Evolutionary conservation across 441 rosid species (phyloP), one percentile per base, ranked within the genome.

Genomic region (Populus trichocarpa): DNA sequence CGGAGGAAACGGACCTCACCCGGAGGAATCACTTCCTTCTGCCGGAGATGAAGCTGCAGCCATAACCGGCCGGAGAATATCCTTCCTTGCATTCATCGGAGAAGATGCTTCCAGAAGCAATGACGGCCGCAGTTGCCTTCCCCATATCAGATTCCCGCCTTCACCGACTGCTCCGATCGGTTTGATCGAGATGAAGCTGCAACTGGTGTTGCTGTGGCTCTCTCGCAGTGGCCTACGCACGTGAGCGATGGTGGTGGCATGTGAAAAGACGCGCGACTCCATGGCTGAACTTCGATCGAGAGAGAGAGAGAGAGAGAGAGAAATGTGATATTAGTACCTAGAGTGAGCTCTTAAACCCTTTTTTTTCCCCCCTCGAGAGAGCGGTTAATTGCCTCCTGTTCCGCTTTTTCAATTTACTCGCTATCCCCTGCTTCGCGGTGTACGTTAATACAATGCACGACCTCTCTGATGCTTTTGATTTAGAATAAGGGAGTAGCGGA

Each of bases 1-100:
- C 85, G 88, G 85, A 86, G 88, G 89, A 83, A 81, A 90, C 93
- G 88, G 87, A 89, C 89, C 98, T 92, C 96, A 94, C 98, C 97
- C 96, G 83, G 90, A 84, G 88, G 98, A 90, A 88, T 92, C 94
- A 79, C 93, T 87, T 65, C 96, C 94, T 73, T 87, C 97, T 32
- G 95, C 93, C 18, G 92, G 87, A 25, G 92, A 83, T 3, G 91
- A 90, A 36, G 95, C 84, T 25, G 97, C 90, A 57, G 96, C 95
- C 32, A 82, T 77, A 20, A 76, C 75, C 30, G 90, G 93, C 64
- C 81, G 82, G 73, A 87, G 87, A 64, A 74, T 75, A 71, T 85
- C 90, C 66, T 85, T 78, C 67, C 53, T 61, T 36, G 73, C 69
- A 5, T 10, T 33, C 11, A 69, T 72, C 22, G 86, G 81, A 18